These are phyloP conservation scores for Cercospora beticola DNA, from an alignment of 2,329 filamentous ascomycete genomes.

Conservation along the genomic window DNA sequence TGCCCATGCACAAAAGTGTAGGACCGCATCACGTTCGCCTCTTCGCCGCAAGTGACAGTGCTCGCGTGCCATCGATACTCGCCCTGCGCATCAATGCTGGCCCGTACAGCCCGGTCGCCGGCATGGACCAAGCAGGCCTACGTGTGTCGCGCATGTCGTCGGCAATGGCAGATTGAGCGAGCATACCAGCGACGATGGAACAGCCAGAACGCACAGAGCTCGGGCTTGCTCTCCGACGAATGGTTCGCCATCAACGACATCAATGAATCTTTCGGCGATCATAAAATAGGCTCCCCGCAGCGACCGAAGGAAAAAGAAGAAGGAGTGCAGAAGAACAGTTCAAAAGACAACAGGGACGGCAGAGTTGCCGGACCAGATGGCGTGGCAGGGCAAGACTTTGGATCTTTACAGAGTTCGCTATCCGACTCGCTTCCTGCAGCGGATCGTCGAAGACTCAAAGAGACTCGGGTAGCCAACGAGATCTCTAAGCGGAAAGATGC, in stretches of 20 bases:
- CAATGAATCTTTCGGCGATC: constrained; percentile 17
- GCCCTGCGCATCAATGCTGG: constrained; percentile 21
- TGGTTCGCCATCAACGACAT: constrained; percentile 29
- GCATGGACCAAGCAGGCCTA: constrained; percentile 26
- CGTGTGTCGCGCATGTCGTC: constrained; percentile 26
- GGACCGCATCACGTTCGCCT: not conserved
- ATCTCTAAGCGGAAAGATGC: not conserved
- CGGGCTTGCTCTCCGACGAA: constrained; percentile 6
- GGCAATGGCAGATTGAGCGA: constrained; percentile 17
- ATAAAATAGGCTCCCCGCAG: not conserved
- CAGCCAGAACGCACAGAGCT: constrained; percentile 10
- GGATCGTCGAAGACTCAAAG: not conserved
- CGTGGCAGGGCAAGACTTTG: not conserved
- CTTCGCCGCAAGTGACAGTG: not conserved
- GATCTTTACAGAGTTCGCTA: not conserved
- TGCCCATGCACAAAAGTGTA: constrained; percentile 1
- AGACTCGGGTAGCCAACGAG: not conserved
- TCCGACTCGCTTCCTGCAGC: not conserved
- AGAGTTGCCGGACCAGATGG: not conserved
- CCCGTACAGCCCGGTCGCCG: constrained; percentile 16
- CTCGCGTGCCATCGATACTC: not conserved
- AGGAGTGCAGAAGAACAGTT: not conserved
- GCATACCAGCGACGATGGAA: constrained; percentile 21
- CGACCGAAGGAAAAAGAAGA: not conserved
- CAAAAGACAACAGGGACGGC: not conserved